A percentile compares a stretch with the other conserved stretches of the same genome.
These are phyloP conservation scores for Heliocybe sulcata DNA, from an alignment of 1,284 basidiomycete genomes.

Conservation along the genomic window DNA sequence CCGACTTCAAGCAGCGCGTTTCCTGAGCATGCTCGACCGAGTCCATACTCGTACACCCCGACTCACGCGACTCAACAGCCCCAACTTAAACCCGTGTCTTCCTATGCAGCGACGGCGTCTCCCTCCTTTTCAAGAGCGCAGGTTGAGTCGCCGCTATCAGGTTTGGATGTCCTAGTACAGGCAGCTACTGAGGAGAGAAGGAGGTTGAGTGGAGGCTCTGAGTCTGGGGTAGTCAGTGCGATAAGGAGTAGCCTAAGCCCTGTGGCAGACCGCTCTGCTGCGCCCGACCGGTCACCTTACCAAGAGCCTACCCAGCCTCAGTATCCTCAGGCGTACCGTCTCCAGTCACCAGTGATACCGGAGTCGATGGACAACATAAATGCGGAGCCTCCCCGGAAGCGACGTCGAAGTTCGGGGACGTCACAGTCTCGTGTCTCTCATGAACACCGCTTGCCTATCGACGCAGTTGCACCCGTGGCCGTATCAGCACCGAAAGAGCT, in stretches of 20 bases:
- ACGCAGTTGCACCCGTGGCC: background rate
- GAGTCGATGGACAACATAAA: background rate
- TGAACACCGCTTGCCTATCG: no score
- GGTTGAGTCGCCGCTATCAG: slow-evolving; percentile 17
- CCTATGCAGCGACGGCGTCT: slow-evolving; percentile 11
- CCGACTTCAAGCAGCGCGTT: background rate
- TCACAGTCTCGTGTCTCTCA: background rate
- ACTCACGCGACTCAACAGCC: background rate
- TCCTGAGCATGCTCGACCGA: background rate
- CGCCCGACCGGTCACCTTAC: background rate
- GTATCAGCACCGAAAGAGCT: background rate
- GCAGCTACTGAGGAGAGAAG: slow-evolving; percentile 46
- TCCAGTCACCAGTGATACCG: background rate
- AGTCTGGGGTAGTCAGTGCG: background rate
- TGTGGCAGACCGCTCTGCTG: background rate
- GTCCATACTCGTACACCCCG: background rate
- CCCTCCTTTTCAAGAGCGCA: slow-evolving; percentile 10
- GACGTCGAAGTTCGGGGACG: slow-evolving; percentile 1
- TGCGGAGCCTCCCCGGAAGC: slow-evolving; percentile 3
- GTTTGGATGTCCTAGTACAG: slow-evolving; percentile 47
- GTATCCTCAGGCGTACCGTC: background rate
- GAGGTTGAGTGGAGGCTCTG: slow-evolving; percentile 24
- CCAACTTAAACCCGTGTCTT: slow-evolving; percentile 7
- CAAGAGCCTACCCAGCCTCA: background rate
- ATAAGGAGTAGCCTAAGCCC: background rate